Base-by-base conservation (phyloP, 2,329 filamentous ascomycete genomes). In the Epichloe scottii region DNA sequence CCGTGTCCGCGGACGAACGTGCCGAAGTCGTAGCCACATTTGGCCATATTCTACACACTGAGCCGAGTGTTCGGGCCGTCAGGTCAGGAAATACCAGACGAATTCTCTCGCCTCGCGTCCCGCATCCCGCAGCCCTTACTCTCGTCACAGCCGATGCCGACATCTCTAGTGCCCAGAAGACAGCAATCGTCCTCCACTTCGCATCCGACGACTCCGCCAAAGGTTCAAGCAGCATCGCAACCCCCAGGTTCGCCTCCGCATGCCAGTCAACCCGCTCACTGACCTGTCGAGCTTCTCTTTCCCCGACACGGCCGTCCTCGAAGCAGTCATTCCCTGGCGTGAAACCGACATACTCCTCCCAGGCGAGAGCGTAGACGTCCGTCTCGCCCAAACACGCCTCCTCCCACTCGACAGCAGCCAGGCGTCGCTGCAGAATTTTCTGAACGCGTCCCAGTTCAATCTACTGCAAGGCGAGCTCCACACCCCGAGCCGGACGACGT, bases 31-130 rank as follows among this genome's bases (percentile, higher is more conserved):
- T 58, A 3, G 75, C 75, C 11, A 65, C 67, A 3, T 81, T 81
- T 56, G 78, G 78, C 17, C 72, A 76, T 49, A 55, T 79, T 35
- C 67, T 81, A 0, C 71, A 74, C 53, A 46, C 50, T 5, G 48
- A 56, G 21, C 58, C 63, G 37, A 46, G 52, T 21, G 21, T 23
- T 7, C 42, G 44, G 19, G 23, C n/a, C 15, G 37, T 46, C 34
- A 51, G 42, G 17, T 53, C 53, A 47, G 41, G 41, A 11, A 54
- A 56, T 15, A 46, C 38, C 14, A 56, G 56, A 5, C 71, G 69
- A 45, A 64, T 72, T 44, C 68, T 81, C 37, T 63, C 66, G 1
- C 71, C 77, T 2, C 51, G 68, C 4, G 60, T 71, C 0, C 76
- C 77, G 0, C 74, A 78, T 45, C 68, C 78, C 6, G 62, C 68